These are phyloP conservation scores for Strobilomyces dryophilus DNA, from an alignment of 768 basidiomycete genomes.

Conservation along the genomic window DNA sequence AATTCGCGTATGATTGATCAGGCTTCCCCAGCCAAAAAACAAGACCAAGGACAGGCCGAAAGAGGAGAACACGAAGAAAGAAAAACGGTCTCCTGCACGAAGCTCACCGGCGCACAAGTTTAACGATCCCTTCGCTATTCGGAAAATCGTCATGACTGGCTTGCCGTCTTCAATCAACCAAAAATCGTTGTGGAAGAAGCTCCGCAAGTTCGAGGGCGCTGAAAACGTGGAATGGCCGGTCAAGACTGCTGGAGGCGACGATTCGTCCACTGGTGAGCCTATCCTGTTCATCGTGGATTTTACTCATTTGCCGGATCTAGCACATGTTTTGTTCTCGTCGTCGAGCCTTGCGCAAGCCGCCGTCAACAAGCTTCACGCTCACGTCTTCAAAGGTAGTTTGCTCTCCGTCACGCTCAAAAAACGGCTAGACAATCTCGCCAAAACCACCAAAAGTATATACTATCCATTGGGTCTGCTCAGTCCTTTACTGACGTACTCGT, in stretches of 20 bases:
- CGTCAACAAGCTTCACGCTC: conserved; percentile 80
- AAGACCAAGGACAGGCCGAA: conserved; percentile 31
- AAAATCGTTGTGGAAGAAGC: conserved; percentile 78
- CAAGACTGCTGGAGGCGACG: conserved; percentile 41
- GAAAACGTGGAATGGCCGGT: conserved; percentile 72
- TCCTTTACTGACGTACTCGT: background rate
- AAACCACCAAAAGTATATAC: conserved; percentile 34
- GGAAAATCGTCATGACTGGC: conserved; percentile 78
- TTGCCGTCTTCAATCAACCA: conserved; percentile 59
- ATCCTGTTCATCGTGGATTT: background rate
- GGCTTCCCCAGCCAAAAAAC: conserved; percentile 40
- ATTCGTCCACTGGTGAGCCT: conserved; percentile 46
- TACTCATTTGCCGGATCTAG: conserved; percentile 32
- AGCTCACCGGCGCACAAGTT: conserved; percentile 33
- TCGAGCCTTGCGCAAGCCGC: conserved; percentile 67
- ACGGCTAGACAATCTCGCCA: conserved; percentile 64
- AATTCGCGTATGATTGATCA: background rate
- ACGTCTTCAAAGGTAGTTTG: conserved; percentile 85
- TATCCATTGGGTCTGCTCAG: background rate
- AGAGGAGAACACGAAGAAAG: conserved; percentile 30
- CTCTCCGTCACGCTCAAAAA: conserved; percentile 90
- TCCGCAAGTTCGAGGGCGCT: conserved; percentile 75
- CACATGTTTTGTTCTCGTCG: conserved; percentile 68
- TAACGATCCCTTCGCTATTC: conserved; percentile 77
- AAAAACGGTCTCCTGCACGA: conserved; percentile 36